Conservation (phyloP, 352 stramenopile genomes). For the Vaucheria bursata region DNA sequence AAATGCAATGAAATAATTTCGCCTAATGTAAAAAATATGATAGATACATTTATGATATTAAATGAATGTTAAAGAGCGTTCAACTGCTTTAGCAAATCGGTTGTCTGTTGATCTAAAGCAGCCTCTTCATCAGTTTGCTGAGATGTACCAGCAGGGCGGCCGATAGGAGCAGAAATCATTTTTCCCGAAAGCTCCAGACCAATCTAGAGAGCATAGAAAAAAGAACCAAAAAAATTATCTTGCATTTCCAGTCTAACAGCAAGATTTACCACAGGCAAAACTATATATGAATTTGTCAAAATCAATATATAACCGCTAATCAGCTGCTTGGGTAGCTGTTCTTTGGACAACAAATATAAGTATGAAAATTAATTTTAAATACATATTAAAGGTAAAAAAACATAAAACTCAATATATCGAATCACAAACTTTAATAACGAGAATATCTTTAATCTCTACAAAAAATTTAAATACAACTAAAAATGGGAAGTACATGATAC, state of each 20-base stretch:
- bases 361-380: too few relatives aligned
- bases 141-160: conserved; percentile 13
- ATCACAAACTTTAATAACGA: too few relatives aligned
- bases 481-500: too few relatives aligned
- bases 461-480: too few relatives aligned
- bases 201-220: conserved; percentile 10
- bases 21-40: not conserved
- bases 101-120: conserved; percentile 29
- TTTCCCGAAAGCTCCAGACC: conserved; percentile 32
- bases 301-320: too few relatives aligned
- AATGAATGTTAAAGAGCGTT: conserved; percentile 12
- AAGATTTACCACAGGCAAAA: not conserved
- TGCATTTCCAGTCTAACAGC: not conserved
- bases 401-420: too few relatives aligned
- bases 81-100: conserved; percentile 40
- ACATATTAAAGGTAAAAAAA: too few relatives aligned
- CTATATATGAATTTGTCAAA: not conserved
- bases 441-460: too few relatives aligned
- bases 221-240: not conserved
- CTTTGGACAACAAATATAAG: too few relatives aligned
- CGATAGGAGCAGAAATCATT: conserved; percentile 37
- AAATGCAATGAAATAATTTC: not conserved
- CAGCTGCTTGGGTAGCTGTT: too few relatives aligned
- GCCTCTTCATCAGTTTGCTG: conserved; percentile 8
- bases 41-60: not conserved